Conservation (phyloP, 139 green algal genomes). For the Zygnema cylindricum region DNA sequence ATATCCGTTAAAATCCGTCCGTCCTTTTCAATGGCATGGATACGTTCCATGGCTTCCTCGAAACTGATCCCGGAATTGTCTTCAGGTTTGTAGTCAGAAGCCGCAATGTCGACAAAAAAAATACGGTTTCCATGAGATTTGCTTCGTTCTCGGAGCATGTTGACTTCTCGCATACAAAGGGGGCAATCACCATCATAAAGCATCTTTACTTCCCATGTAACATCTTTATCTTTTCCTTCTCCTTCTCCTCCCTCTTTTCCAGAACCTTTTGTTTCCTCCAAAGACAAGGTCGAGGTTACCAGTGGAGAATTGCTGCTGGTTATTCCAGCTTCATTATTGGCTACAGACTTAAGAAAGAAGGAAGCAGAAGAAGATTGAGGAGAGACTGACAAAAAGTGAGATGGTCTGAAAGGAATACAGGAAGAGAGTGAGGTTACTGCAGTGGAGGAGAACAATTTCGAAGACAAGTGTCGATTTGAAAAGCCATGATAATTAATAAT, state of each 20-base stretch:
- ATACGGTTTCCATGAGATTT: slow-evolving; percentile 72
- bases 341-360: no score
- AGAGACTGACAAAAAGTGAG: no score
- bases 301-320: no score
- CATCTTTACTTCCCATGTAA: slow-evolving; percentile 69
- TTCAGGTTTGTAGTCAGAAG: slow-evolving; percentile 65
- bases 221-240: neutral
- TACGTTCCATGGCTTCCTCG: slow-evolving; percentile 72
- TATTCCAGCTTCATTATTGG: no score
- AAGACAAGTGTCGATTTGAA: no score
- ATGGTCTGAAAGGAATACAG: no score
- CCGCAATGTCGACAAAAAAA: slow-evolving; percentile 88
- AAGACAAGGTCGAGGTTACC: no score
- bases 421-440: no score
- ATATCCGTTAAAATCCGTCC: slow-evolving; percentile 81
- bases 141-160: slow-evolving; percentile 80
- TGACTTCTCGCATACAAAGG: slow-evolving; percentile 91
- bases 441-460: no score
- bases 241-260: neutral
- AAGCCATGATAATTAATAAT: no score
- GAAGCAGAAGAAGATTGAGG: no score
- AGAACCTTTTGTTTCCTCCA: no score
- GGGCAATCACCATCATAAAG: slow-evolving; percentile 87
- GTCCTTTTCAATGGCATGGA: slow-evolving; percentile 86
- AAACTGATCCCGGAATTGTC: slow-evolving; percentile 83